Percentiles rank a stretch among this genome's conserved stretches.
Conservation (phyloP, 129 eudicot genomes). For the Centella asiatica region DNA sequence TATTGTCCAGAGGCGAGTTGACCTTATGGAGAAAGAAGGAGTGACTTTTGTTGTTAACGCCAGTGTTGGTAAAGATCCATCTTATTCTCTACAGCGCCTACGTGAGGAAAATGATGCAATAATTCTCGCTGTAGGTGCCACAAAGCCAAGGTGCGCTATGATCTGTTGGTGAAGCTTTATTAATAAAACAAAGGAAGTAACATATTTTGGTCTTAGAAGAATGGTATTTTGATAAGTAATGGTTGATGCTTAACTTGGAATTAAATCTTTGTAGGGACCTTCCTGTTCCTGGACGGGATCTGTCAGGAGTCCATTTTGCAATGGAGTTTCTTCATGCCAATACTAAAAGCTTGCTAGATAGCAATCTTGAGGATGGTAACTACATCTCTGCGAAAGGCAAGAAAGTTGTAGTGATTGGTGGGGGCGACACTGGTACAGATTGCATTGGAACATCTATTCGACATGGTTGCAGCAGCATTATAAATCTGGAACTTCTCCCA, state of each 20-base stretch:
- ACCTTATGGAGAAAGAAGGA: conserved; percentile 86
- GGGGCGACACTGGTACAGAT: conserved; percentile 99
- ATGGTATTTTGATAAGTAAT: not conserved
- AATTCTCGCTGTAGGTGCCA: conserved; percentile 83
- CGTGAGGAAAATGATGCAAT: conserved; percentile 76
- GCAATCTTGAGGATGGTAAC: conserved; percentile 83
- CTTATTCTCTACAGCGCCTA: conserved; percentile 60
- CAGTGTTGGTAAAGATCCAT: conserved; percentile 70
- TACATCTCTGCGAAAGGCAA: conserved; percentile 92
- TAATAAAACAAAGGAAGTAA: not conserved
- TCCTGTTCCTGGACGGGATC: conserved; percentile 92
- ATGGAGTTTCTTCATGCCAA: conserved; percentile 99
- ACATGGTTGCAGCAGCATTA: conserved; percentile 77
- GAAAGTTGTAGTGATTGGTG: conserved; percentile 96
- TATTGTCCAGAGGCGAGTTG: conserved; percentile 83
- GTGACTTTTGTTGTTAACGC: conserved; percentile 84
- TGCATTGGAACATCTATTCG: conserved; percentile 95
- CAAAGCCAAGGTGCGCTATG: conserved; percentile 64
- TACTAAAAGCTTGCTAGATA: conserved; percentile 88
- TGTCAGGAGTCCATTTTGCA: conserved; percentile 92
- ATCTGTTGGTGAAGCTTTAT: not conserved
- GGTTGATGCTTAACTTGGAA: not conserved
- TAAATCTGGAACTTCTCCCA: conserved; percentile 94
- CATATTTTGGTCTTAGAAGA: not conserved
- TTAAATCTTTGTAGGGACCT: conserved; percentile 65